Evolutionary conservation across 495 filamentous ascomycete genomes (phyloP).

Genomic region (Parathielavia hyrcaniae): DNA sequence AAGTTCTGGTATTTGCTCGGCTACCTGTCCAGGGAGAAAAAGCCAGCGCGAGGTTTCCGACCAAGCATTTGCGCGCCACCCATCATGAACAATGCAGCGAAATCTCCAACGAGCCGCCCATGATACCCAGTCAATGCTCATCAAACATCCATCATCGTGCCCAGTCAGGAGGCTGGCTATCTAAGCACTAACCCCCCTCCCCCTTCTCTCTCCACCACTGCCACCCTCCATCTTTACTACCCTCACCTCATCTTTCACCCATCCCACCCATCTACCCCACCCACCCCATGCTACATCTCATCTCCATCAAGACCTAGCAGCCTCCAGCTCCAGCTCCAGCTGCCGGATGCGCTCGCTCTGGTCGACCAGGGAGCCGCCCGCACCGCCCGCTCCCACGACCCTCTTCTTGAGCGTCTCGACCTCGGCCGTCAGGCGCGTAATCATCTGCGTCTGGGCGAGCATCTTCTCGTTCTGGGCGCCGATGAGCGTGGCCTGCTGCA

Average conservation of each 20-base stretch:
- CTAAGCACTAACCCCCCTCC: no score
- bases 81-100: background rate
- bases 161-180: no score
- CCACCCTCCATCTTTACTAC: background rate
- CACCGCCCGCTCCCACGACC: conserved; percentile 50
- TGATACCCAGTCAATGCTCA: conserved; percentile 9
- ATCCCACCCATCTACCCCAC: background rate
- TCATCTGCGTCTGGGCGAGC: conserved; percentile 51
- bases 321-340: conserved; percentile 63
- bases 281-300: no score
- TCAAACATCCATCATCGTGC: conserved; percentile 6
- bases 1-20: conserved; percentile 11
- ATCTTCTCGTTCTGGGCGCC: conserved; percentile 54
- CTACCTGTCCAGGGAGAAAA: conserved; percentile 15
- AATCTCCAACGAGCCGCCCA: background rate
- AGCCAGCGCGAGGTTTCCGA: conserved; percentile 5
- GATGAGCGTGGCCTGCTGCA: conserved; percentile 58
- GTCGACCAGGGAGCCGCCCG: conserved; percentile 33
- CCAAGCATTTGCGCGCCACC: background rate
- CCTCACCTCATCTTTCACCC: background rate
- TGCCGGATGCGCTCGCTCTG: conserved; percentile 65
- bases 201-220: background rate
- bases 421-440: conserved; percentile 57
- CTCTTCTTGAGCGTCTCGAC: conserved; percentile 65
- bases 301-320: conserved; percentile 33